Evolutionary conservation across 352 stramenopile genomes (phyloP).

Genomic region (Pythium phragmiticola): DNA sequence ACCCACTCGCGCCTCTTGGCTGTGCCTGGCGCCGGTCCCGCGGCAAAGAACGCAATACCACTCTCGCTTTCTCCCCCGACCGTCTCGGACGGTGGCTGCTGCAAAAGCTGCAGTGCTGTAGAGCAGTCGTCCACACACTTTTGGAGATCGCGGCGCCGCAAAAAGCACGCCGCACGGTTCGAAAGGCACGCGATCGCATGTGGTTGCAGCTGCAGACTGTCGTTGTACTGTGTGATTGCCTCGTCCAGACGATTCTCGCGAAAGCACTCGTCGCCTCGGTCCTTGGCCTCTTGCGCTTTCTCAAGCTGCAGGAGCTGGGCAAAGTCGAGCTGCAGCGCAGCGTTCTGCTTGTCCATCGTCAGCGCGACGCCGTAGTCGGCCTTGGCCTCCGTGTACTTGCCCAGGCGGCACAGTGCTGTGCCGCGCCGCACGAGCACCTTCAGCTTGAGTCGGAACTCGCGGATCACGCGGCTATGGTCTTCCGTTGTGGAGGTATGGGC

Average conservation of each 20-base stretch:
- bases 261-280: constrained; percentile 47
- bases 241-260: constrained; percentile 36
- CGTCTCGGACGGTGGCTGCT: constrained; percentile 29
- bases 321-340: constrained; percentile 65
- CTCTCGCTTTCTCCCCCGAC: not conserved
- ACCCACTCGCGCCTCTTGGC: constrained; percentile 66
- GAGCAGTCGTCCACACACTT: constrained; percentile 67
- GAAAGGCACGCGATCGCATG: constrained; percentile 71
- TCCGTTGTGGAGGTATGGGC: constrained; percentile 2
- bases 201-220: constrained; percentile 56
- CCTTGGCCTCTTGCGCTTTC: constrained; percentile 53
- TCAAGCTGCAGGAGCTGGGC: constrained; percentile 57
- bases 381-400: constrained; percentile 62
- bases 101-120: constrained; percentile 50
- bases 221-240: constrained; percentile 52
- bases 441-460: constrained; percentile 65
- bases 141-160: constrained; percentile 46
- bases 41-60: constrained; percentile 55
- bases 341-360: constrained; percentile 75
- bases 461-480: constrained; percentile 34
- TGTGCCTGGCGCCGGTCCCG: constrained; percentile 50
- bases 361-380: constrained; percentile 78
- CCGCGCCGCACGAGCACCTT: constrained; percentile 74
- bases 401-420: constrained; percentile 61
- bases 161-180: constrained; percentile 69